Percentiles rank a stretch among this genome's conserved stretches.
Evolutionary conservation across 768 basidiomycete species (phyloP).

Genomic region (Candolleomyces aberdarensis): DNA sequence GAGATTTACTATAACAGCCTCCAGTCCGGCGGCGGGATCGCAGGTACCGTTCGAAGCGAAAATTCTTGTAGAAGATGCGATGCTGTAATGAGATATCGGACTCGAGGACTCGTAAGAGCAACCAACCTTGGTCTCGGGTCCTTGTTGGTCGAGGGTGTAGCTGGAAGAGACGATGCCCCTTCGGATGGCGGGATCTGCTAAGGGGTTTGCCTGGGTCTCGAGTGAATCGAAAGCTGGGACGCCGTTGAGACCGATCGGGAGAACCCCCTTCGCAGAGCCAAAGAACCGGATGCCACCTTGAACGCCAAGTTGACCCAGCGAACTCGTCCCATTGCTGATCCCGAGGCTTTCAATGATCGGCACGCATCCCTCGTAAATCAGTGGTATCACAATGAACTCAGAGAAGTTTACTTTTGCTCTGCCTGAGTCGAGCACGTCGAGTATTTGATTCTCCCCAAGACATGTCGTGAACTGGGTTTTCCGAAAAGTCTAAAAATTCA

Average conservation of each 20-base stretch:
- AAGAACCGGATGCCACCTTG: conserved; percentile 19
- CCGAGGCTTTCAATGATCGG: neutral
- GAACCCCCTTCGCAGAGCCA: conserved; percentile 20
- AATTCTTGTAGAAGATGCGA: too few species aligned
- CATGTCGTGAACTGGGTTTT: neutral
- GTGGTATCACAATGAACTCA: neutral
- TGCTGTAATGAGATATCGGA: conserved; percentile 6
- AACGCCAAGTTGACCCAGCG: conserved; percentile 17
- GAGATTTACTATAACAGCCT: neutral
- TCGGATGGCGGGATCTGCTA: neutral
- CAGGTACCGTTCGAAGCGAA: too few species aligned
- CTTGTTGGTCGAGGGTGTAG: conserved; percentile 22
- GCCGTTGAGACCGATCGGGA: conserved; percentile 22
- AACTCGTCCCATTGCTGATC: conserved; percentile 13
- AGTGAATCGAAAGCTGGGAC: conserved; percentile 14
- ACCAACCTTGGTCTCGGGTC: conserved; percentile 15
- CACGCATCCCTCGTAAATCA: neutral
- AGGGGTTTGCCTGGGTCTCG: neutral
- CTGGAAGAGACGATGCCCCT: conserved; percentile 9
- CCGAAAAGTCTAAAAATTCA: neutral
- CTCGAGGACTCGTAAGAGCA: conserved; percentile 15
- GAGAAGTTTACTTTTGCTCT: neutral
- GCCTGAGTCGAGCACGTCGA: neutral
- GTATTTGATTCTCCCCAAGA: neutral
- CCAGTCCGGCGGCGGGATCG: neutral